These are phyloP conservation scores for Hypericum androsaemum DNA, from an alignment of 345 rosid genomes.

Conservation along the genomic window DNA sequence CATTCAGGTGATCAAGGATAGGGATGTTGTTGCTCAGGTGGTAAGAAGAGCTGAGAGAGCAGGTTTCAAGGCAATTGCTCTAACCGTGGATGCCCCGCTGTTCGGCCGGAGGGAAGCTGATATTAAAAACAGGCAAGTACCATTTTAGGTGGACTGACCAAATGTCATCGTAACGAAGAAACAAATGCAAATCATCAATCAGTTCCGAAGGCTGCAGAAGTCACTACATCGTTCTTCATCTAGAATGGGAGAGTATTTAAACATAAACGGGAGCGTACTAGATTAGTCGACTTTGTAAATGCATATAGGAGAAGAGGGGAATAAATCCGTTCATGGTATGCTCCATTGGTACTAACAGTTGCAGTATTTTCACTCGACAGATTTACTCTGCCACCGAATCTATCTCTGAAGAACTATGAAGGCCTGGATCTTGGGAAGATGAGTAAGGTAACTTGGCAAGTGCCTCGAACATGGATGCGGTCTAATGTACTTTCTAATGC, in stretches of 20 bases:
- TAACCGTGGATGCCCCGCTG: conserved; percentile 86
- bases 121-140: conserved; percentile 71
- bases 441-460: conserved; percentile 38
- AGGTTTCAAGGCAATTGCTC: conserved; percentile 91
- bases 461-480: too few species aligned
- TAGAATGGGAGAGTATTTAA: too few species aligned
- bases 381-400: conserved; percentile 57
- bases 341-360: too few species aligned
- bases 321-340: too few species aligned
- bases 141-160: too few species aligned
- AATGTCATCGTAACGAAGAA: too few species aligned
- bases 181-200: not conserved
- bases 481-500: not conserved
- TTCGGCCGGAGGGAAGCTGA: conserved; percentile 94
- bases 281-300: too few species aligned
- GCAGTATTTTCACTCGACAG: conserved; percentile 23
- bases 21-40: conserved; percentile 72
- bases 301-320: too few species aligned
- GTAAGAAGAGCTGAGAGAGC: conserved; percentile 89
- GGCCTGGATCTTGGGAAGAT: conserved; percentile 75
- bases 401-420: conserved; percentile 84
- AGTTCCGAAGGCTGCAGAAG: too few species aligned
- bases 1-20: conserved; percentile 66
- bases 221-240: too few species aligned
- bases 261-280: too few species aligned